phyloP scores from a whole-genome alignment of 108 stramenopile genomes.

The Cyclotella baltica region DNA sequence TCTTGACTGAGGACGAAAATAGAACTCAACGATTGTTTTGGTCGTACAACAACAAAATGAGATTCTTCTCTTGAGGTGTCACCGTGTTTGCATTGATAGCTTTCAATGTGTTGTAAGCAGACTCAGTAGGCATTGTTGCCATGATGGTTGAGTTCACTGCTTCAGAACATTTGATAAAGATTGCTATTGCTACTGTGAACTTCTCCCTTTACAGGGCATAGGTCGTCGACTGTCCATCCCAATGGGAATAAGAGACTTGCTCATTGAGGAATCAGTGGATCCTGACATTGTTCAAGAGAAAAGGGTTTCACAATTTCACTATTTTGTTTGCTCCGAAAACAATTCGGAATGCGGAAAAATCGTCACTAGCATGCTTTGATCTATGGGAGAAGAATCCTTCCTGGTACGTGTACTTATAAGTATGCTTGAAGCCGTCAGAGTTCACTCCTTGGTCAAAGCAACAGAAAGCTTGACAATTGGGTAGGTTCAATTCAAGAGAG shows the following conservation, averaged over 20 bases:
- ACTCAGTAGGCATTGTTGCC: background rate
- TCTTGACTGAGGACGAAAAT: background rate
- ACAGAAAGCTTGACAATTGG: too few species aligned
- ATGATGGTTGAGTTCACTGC: background rate
- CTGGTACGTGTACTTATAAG: background rate
- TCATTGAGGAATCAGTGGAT: too few species aligned
- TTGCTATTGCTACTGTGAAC: background rate
- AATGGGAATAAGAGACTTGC: background rate
- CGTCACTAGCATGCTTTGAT: background rate
- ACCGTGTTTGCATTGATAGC: background rate
- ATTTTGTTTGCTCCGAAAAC: background rate
- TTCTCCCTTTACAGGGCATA: background rate
- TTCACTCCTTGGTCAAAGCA: background rate
- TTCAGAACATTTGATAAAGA: background rate
- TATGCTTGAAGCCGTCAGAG: background rate
- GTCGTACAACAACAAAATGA: background rate
- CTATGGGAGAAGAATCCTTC: background rate
- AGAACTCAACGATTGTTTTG: background rate
- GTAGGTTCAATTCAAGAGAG: too few species aligned
- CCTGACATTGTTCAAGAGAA: too few species aligned
- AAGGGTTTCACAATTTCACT: background rate
- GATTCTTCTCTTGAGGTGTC: background rate
- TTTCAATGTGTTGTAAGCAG: background rate
- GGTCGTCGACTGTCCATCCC: background rate
- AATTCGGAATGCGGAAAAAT: background rate